These are phyloP conservation scores for Colletotrichum gigasporum DNA, from an alignment of 2,329 filamentous ascomycete species.

Conservation along the genomic window DNA sequence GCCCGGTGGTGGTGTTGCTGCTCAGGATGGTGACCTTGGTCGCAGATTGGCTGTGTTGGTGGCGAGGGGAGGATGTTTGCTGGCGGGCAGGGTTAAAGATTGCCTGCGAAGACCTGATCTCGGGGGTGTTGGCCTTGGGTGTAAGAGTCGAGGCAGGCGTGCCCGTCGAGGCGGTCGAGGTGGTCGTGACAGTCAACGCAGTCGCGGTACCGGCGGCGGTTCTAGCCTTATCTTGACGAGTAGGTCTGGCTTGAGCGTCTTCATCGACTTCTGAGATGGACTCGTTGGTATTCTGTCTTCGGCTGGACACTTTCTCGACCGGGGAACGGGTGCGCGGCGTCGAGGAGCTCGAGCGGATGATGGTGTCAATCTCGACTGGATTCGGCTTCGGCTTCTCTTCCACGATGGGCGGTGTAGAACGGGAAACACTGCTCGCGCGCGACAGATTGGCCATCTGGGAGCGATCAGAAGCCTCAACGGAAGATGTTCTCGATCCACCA, in stretches of 20 bases:
- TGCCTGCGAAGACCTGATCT: conserved; percentile 30
- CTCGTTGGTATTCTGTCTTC: conserved; percentile 37
- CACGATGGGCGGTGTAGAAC: conserved; percentile 47
- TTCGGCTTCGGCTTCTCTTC: conserved; percentile 46
- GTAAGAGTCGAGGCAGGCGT: conserved; percentile 11
- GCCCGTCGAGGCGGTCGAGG: background rate
- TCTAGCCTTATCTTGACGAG: conserved; percentile 11
- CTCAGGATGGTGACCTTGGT: conserved; percentile 48
- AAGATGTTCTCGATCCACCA: conserved; percentile 57
- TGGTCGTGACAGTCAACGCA: conserved; percentile 8
- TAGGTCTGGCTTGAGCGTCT: conserved; percentile 34
- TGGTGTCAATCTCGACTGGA: conserved; percentile 34
- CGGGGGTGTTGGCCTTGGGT: conserved; percentile 14
- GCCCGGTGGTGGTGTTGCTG: conserved; percentile 40
- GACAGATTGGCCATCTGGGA: conserved; percentile 51
- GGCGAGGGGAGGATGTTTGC: conserved; percentile 34
- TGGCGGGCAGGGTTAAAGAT: conserved; percentile 33
- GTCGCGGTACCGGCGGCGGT: too few relatives aligned
- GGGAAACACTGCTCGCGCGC: conserved; percentile 49
- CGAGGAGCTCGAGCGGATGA: conserved; percentile 24
- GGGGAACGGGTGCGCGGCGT: conserved; percentile 41
- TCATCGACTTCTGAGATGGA: conserved; percentile 58
- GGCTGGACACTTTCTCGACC: conserved; percentile 42
- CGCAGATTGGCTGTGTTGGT: conserved; percentile 33
- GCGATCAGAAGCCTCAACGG: conserved; percentile 55